Evolutionary conservation across 1,139 yeast species (phyloP), one percentile per base, ranked within the genome.

Genomic region (Zygosaccharomyces sapae): DNA sequence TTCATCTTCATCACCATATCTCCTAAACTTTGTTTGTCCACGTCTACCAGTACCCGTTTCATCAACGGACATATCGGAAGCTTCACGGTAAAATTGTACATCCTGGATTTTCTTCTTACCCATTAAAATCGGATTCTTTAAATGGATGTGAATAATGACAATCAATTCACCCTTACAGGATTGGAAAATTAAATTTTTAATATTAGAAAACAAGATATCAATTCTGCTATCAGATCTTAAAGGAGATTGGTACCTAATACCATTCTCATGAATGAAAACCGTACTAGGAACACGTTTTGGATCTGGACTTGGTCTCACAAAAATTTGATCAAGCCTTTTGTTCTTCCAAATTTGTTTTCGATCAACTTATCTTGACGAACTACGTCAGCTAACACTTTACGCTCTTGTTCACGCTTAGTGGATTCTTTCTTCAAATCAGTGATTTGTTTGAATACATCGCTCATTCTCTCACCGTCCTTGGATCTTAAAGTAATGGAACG

Each of bases 1-100:
- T 70, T 92, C 99, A 68, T 92, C 98, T 69, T 92, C 98, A 66
- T 92, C 99, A 46, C 98, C 99, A 63, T 92, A 92, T 64, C 96
- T 74, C 74, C 89, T 87, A 58, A 83, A 79, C 56, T 85, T 83
- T 50, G 55, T 58, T 46, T 64, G 65, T 19, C 61, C 59, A 46
- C 71, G 70, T 74, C 89, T 87, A 54, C 95, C 80, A 52, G 95
- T 95, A 52, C 97, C 96, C 31, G 99, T 92, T 70, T 92, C 99
- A 69, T 92, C 99, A 61, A 88, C 89, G 2, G 96, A 85, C 77
- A 90, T 86, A 66, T 92, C 99, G 44, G 95, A 82, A 10, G 97
- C 97, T 68, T 92, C 99, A 57, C 97, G 78, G 71, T 90, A 92
- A 65, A 92, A 89, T 70, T 94, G 98, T 38, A 92, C 86, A 63